Base-by-base conservation (phyloP, 2,329 filamentous ascomycete genomes). In the Sclerotinia nivalis region DNA sequence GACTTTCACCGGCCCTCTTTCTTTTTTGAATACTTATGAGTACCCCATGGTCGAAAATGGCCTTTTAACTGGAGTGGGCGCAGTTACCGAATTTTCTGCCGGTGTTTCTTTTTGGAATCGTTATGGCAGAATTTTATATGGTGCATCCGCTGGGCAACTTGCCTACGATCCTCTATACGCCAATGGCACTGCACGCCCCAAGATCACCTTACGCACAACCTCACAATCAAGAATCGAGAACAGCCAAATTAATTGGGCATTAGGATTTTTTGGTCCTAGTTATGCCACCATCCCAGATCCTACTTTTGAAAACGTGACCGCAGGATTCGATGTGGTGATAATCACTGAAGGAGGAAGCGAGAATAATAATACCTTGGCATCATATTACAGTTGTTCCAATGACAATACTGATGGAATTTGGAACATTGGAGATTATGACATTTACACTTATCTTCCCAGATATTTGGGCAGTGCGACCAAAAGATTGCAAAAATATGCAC, bases 321-420 rank as follows among this genome's bases (percentile, higher is more conserved):
- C 78, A n/a, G 80, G 81, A 15, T 85, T 82, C 71, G 78, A 85
- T 55, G 78, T 85, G 6, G 82, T 86, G 4, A 75, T 86, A 56
- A 85, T 87, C 55, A 81, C 84, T 0, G 84, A 86, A 74, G 81
- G 81, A 40, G 81, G 80, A 54, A 81, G 78, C 0, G 83, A 83
- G 74, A 86, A 86, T 78, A 86, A 86, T 78, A 85, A 86, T 74
- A 86, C 84, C 4, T 77, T 86, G 22, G 84, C 84, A 20, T 80
- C 83, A 0, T 85, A 86, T 73, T 82, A 85, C 70, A 81, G 82
- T 60, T 87, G 85, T 75, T 78, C 78, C 66, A 81, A 82, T 62
- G 81, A 83, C 59, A 74, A 79, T 25, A 58, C 40, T 31, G 59
- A 67, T 25, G 52, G 55, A 4, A 71, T 72, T 50, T 73, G 71